These are phyloP conservation scores for Breynia disticha DNA, from an alignment of 441 rosid genomes.

Conservation along the genomic window DNA sequence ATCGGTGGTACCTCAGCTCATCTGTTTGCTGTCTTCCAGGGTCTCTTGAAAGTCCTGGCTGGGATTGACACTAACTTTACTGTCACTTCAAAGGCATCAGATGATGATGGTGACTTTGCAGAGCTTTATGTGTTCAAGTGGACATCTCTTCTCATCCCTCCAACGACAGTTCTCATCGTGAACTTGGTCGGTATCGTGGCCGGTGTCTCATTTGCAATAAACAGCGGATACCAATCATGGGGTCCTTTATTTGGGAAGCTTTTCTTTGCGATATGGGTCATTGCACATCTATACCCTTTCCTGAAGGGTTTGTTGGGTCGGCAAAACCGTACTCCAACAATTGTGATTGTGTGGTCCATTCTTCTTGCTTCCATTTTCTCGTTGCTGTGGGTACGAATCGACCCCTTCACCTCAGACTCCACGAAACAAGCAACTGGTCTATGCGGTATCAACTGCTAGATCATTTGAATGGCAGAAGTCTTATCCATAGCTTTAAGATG, in stretches of 20 bases:
- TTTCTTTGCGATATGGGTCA: conserved; percentile 93
- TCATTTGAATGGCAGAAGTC: background rate
- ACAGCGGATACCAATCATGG: conserved; percentile 98
- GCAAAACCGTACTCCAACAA: conserved; percentile 89
- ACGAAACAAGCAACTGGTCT: conserved; percentile 48
- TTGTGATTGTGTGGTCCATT: conserved; percentile 92
- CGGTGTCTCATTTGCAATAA: conserved; percentile 81
- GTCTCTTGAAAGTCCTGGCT: conserved; percentile 88
- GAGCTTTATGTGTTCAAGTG: conserved; percentile 95
- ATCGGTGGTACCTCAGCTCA: conserved; percentile 98
- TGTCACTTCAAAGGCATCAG: conserved; percentile 88
- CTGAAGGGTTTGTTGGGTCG: conserved; percentile 88
- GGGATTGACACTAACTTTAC: conserved; percentile 96
- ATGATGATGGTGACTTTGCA: conserved; percentile 84
- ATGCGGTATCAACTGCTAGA: conserved; percentile 72
- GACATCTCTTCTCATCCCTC: conserved; percentile 95
- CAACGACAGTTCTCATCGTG: conserved; percentile 76
- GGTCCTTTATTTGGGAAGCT: conserved; percentile 94
- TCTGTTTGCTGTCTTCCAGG: conserved; percentile 95
- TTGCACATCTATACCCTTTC: conserved; percentile 94
- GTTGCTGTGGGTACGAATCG: conserved; percentile 91
- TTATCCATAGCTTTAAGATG: background rate
- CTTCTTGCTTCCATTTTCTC: conserved; percentile 95
- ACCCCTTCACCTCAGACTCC: conserved; percentile 57
- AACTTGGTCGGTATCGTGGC: conserved; percentile 90